Evolutionary conservation across 345 rosid species (phyloP), one percentile per base, ranked within the genome.

Genomic region (Corymbia maculata): DNA sequence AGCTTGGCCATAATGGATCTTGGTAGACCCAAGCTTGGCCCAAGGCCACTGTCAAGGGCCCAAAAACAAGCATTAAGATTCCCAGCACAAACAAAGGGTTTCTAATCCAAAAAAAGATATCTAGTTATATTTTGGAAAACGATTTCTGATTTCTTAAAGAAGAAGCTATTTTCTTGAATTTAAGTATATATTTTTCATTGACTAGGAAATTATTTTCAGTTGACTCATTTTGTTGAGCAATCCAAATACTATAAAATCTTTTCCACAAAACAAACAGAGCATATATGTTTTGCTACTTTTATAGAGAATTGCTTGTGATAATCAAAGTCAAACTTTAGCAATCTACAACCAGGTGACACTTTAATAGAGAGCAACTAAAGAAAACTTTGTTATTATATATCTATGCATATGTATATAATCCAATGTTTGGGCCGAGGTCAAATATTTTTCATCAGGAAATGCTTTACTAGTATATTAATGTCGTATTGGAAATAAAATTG

Each of bases 61-160:
- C 21, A 26, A 11, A 53, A 55, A 55, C 21, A 55, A 55, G 59
- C 21, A 24, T 17, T 0, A 6, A 22, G 57, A 52, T 52, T 52
- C 24, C 9, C 57, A 53, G 17, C 3, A 1, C 0, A 53, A 53
- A 53, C 2, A 53, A 2, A 17, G 3, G 19, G 17, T 53, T 52
- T 7, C 7, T 8, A 22, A 7, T 17, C 19, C 19, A 53, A 53
- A 4, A 4, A 1, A 4, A 0, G 9, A 8, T 55, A 22, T 8
- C 11, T 21, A 55, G 26, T 55, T 26, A 55, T 55, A 55, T 3
- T 55, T 55, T 21, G 26, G 22, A 19, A 10, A 21, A 55, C 8
- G 2, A 55, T 55, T 55, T 55, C 0, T 4, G 8, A 21, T 3
- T 8, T 53, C 22, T 55, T 8, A 21, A 8, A 19, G 9, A 53